A percentile compares a stretch with the other conserved stretches of the same genome.
phyloP scores from a whole-genome alignment of 2,329 filamentous ascomycete genomes.

The Colletotrichum sansevieriae region DNA sequence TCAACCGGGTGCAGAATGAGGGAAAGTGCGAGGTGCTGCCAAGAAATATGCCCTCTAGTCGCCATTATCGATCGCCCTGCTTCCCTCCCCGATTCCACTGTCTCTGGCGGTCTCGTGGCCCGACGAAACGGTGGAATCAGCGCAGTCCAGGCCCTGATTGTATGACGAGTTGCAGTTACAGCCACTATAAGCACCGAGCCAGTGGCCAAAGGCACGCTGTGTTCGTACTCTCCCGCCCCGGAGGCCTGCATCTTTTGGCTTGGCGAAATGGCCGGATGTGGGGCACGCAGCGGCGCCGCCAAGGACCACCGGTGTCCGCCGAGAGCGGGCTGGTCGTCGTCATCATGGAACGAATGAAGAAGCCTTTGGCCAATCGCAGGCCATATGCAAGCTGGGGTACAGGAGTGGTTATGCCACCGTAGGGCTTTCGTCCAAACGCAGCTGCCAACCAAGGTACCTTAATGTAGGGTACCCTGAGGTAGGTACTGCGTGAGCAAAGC shows the following conservation, averaged over 20 bases:
- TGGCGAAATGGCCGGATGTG: slow-evolving; percentile 30
- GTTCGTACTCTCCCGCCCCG: background rate
- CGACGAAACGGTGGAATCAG: slow-evolving; percentile 19
- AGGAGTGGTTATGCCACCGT: slow-evolving; percentile 25
- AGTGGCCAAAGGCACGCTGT: slow-evolving; percentile 6
- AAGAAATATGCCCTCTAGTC: slow-evolving; percentile 17
- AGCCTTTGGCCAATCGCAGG: slow-evolving; percentile 30
- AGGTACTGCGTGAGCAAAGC: background rate
- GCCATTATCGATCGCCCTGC: slow-evolving; percentile 12
- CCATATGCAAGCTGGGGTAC: slow-evolving; percentile 6
- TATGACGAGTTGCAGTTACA: slow-evolving; percentile 32
- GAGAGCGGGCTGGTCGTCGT: slow-evolving; percentile 40
- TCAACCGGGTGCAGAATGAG: background rate
- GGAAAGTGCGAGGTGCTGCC: slow-evolving; percentile 19
- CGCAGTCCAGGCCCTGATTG: slow-evolving; percentile 11
- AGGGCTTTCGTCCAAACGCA: slow-evolving; percentile 30
- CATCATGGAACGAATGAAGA: slow-evolving; percentile 31
- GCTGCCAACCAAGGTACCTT: background rate
- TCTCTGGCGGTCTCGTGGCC: slow-evolving; percentile 27
- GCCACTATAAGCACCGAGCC: slow-evolving; percentile 20
- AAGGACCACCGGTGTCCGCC: slow-evolving; percentile 38
- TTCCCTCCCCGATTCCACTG: background rate
- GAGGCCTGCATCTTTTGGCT: background rate
- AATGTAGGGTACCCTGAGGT: no score
- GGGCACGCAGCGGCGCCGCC: slow-evolving; percentile 38